Evolutionary conservation across 345 rosid genomes (phyloP).

Genomic region (Populus deltoides): DNA sequence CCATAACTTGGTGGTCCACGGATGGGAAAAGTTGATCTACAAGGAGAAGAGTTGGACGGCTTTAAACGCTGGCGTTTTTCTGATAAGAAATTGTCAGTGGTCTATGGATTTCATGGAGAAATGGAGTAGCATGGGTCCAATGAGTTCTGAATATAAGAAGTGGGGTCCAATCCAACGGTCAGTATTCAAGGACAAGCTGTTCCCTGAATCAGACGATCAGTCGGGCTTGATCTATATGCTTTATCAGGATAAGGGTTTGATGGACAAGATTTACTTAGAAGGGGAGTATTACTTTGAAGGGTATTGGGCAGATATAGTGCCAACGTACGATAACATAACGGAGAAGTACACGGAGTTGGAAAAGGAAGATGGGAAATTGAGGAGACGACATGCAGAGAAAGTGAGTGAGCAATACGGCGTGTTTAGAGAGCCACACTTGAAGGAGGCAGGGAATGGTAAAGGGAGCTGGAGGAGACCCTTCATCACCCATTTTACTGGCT

Average conservation of each 20-base stretch:
- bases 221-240: conserved; percentile 69
- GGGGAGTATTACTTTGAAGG: conserved; percentile 69
- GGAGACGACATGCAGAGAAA: conserved; percentile 87
- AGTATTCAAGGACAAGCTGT: conserved; percentile 72
- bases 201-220: conserved; percentile 89
- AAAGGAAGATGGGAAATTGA: conserved; percentile 34
- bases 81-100: conserved; percentile 94
- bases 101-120: conserved; percentile 80
- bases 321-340: conserved; percentile 52
- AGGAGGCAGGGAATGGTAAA: conserved; percentile 49
- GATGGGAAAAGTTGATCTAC: conserved; percentile 65
- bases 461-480: conserved; percentile 75
- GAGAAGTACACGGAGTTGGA: conserved; percentile 55
- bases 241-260: conserved; percentile 43
- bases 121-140: conserved; percentile 83
- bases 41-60: conserved; percentile 75
- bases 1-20: conserved; percentile 85
- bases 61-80: conserved; percentile 79
- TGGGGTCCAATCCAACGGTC: conserved; percentile 76
- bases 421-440: conserved; percentile 50
- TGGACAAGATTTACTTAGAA: conserved; percentile 66
- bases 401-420: conserved; percentile 76
- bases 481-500: conserved; percentile 88
- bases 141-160: conserved; percentile 39
- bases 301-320: conserved; percentile 70